Conservation (phyloP, 1,139 yeast genomes). For the Magnusiomyces tetraspermus region DNA sequence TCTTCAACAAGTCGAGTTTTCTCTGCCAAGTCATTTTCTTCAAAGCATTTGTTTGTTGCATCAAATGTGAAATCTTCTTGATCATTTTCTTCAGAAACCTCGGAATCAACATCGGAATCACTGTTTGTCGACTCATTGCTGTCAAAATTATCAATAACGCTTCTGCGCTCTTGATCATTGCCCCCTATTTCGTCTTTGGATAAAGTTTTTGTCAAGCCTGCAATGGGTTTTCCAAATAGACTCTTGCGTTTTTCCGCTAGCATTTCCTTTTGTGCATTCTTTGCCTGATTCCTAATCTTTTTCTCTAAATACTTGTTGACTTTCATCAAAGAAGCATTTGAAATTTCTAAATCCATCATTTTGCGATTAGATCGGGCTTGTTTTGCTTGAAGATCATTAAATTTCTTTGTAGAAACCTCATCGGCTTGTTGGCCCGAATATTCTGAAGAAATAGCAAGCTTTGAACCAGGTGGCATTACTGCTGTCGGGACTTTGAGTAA, state of each 20-base stretch:
- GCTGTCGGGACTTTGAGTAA: background rate
- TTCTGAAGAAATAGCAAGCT: background rate
- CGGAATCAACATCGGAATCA: background rate
- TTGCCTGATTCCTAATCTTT: conserved; percentile 18
- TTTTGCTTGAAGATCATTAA: conserved; percentile 10
- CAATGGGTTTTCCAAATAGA: background rate
- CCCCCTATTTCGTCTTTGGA: conserved; percentile 11
- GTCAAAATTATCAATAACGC: conserved; percentile 4
- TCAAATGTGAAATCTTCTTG: conserved; percentile 8
- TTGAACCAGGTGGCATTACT: background rate
- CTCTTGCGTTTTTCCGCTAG: background rate
- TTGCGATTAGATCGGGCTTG: conserved; percentile 24
- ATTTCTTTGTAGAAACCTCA: background rate
- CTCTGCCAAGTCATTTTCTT: conserved; percentile 12
- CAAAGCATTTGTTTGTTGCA: conserved; percentile 8
- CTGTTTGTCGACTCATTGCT: too few species aligned
- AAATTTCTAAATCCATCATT: conserved; percentile 26
- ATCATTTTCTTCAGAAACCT: background rate
- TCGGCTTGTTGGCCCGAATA: conserved; percentile 1
- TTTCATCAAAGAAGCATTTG: conserved; percentile 24
- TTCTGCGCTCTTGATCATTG: conserved; percentile 4
- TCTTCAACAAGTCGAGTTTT: conserved; percentile 17
- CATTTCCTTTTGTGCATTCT: conserved; percentile 17
- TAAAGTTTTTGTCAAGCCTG: conserved; percentile 9
- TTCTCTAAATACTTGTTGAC: conserved; percentile 26